Percentiles rank a stretch among this genome's conserved stretches.
These are phyloP conservation scores for Hymenoscyphus fructigenus DNA, from an alignment of 2,329 filamentous ascomycete species.

Conservation along the genomic window DNA sequence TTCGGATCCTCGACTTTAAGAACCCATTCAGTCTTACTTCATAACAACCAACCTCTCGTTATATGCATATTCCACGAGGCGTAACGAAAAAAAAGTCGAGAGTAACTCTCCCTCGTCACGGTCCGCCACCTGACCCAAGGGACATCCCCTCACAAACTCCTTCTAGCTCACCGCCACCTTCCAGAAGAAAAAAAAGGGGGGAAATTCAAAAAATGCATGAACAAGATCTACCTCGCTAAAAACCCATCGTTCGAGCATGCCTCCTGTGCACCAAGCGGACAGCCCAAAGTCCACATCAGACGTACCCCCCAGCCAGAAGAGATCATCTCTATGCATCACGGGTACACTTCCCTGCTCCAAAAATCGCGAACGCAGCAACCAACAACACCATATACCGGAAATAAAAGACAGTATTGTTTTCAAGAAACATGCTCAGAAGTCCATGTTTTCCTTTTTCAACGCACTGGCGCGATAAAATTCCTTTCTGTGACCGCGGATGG, in stretches of 20 bases:
- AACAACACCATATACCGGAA: neutral
- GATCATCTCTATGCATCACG: neutral
- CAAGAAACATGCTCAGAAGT: neutral
- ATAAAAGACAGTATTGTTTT: neutral
- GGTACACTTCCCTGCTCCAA: neutral
- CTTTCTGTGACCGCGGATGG: neutral
- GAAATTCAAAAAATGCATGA: neutral
- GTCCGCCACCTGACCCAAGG: neutral
- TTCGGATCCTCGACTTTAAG: no score
- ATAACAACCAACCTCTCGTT: no score
- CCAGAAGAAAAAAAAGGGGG: neutral
- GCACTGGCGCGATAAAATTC: slow-evolving; percentile 1
- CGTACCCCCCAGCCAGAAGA: neutral
- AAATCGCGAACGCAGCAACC: neutral
- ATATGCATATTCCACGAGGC: no score
- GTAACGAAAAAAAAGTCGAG: no score
- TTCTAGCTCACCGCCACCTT: neutral
- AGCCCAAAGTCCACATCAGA: neutral
- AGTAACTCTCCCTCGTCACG: no score
- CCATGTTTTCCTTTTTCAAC: neutral
- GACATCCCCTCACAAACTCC: neutral
- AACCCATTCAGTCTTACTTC: no score
- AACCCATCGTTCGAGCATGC: neutral
- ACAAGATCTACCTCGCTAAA: neutral
- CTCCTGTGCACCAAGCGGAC: neutral